Percentiles rank a stretch among this genome's conserved stretches.
Evolutionary conservation across 129 eudicot species (phyloP).

Genomic region (Tagetes patula): DNA sequence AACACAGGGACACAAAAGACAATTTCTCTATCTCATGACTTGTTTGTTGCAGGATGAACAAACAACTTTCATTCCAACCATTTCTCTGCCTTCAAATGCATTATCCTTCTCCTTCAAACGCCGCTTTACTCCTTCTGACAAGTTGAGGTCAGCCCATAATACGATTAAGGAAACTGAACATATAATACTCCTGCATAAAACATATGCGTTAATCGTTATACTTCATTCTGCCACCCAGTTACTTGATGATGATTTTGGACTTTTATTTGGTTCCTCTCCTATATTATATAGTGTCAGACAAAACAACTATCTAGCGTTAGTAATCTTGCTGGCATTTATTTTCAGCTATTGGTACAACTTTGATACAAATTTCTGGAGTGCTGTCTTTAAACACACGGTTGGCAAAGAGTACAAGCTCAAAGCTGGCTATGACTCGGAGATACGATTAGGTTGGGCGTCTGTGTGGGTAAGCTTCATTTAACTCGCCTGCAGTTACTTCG

Average conservation of each 20-base stretch:
- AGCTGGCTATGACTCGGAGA: constrained; percentile 93
- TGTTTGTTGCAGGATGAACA: constrained; percentile 67
- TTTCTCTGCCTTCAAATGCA: constrained; percentile 85
- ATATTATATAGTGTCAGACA: not conserved
- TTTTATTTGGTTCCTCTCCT: not conserved
- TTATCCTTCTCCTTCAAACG: constrained; percentile 78
- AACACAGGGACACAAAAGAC: no score
- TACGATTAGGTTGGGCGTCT: constrained; percentile 92
- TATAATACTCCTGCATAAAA: not conserved
- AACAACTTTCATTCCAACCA: constrained; percentile 67
- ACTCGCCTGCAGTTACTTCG: not conserved
- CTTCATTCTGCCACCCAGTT: not conserved
- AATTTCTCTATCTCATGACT: constrained; percentile 15
- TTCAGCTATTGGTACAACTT: constrained; percentile 78
- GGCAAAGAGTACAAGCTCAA: constrained; percentile 87
- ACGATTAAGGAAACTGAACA: not conserved
- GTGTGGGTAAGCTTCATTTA: constrained; percentile 66
- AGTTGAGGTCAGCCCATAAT: constrained; percentile 50
- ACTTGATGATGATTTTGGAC: not conserved
- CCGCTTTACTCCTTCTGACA: constrained; percentile 63
- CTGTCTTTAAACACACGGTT: constrained; percentile 75
- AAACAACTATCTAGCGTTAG: constrained; percentile 16
- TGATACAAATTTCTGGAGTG: constrained; percentile 76
- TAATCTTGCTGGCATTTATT: constrained; percentile 18
- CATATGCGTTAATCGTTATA: not conserved